phyloP scores from a whole-genome alignment of 208 protist species.

The Acanthamoeba castellanii region DNA sequence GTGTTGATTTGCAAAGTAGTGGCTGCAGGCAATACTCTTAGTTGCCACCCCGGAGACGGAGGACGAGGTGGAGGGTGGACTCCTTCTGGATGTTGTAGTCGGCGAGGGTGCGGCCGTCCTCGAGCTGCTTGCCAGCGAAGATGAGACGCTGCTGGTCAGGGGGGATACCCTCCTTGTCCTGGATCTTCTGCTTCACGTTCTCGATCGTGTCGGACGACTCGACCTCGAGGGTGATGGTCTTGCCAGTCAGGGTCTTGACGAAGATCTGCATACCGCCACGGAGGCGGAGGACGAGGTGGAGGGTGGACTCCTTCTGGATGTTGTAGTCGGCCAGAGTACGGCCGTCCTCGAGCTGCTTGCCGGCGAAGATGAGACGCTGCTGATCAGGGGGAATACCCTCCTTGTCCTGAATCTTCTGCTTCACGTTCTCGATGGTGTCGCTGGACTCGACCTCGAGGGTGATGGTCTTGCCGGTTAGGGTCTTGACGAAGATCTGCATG shows the following conservation, averaged over 20 bases:
- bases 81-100: slow-evolving; percentile 96
- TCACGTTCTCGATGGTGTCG: too few species aligned
- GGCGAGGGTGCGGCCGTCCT: slow-evolving; percentile 86
- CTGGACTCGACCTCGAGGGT: slow-evolving; percentile 82
- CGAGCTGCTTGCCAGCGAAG: slow-evolving; percentile 88
- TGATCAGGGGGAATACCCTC: too few species aligned
- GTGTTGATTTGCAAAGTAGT: too few species aligned
- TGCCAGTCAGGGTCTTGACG: slow-evolving; percentile 95
- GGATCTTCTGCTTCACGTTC: slow-evolving; percentile 92
- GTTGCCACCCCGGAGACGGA: not conserved
- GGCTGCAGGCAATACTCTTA: too few species aligned
- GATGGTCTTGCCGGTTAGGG: slow-evolving; percentile 98
- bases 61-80: slow-evolving; percentile 74
- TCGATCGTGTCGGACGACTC: slow-evolving; percentile 93
- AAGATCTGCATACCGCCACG: slow-evolving; percentile 87
- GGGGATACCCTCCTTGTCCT: slow-evolving; percentile 93
- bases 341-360: too few species aligned
- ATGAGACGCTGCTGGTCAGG: slow-evolving; percentile 90
- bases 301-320: too few species aligned
- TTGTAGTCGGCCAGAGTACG: too few species aligned
- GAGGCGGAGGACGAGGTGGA: too few species aligned
- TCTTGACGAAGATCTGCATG: slow-evolving; percentile 96
- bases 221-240: slow-evolving; percentile 94
- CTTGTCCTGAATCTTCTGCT: too few species aligned
- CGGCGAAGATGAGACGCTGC: too few species aligned